Evolutionary conservation across 2,329 filamentous ascomycete species (phyloP), one percentile per base, ranked within the genome.

Genomic region (Talaromyces sp.): DNA sequence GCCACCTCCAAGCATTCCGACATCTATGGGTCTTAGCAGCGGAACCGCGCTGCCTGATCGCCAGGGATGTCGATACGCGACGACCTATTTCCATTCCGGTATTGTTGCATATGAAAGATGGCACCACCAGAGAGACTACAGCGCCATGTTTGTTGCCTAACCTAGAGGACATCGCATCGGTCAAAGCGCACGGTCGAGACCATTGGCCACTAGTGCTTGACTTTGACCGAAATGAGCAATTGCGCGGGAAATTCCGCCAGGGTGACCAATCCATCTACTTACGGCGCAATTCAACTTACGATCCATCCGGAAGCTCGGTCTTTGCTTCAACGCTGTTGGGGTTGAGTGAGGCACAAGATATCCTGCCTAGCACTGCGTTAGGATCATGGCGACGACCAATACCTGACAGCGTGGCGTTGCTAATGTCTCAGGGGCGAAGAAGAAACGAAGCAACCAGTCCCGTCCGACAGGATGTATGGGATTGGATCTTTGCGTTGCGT

Each of bases 1-100:
- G 92, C 11, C 95, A 99, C 70, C 83, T 99, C 5, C 95, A 99
- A 79, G 95, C 96, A 3, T 95, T 99, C 79, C 87, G 96, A 5
- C 93, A 99, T 76, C 90, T 99, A 71, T 99, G 95, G 95, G 93
- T 96, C 11, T 83, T 99, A 3, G 95, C 95, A 1, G 89, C 91
- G 0, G 95, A 99, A 70, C 86, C 92, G 9, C 86, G 96, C 58
- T 98, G 93, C 72, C 84, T 99, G 0, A 86, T 99, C 0, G 86
- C 91, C 18, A 90, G 93, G 65, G 95, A 99, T 68, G 85, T 95
- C 2, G 88, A 95, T 64, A 96, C 91, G 0, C 87, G 89, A 44
- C 87, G 92, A 48, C 90, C 93, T 0, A 85, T 96, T 56, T 85
- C 87, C 7, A 84, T 93, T 1, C 86, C 90, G 0, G 82, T 96